Evolutionary conservation across 129 eudicot genomes (phyloP).

Genomic region (Helianthus tuberosus): DNA sequence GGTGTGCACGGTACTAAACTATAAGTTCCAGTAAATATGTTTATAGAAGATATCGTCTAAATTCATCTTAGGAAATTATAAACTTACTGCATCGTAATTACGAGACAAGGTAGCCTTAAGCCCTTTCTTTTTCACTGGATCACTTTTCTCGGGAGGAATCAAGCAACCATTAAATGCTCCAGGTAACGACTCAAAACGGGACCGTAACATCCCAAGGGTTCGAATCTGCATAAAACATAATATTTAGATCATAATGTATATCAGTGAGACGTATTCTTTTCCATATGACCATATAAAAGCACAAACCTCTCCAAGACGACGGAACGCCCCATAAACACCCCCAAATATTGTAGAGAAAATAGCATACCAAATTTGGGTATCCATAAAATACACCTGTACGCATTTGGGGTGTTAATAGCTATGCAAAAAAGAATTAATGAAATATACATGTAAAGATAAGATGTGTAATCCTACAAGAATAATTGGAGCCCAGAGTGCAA

Average conservation of each 20-base stretch:
- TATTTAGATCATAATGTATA: constrained; percentile 10
- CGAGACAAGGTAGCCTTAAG: constrained; percentile 91
- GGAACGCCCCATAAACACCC: constrained; percentile 95
- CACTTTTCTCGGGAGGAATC: constrained; percentile 84
- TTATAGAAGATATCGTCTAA: not conserved
- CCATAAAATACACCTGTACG: constrained; percentile 93
- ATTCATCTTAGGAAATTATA: constrained; percentile 4
- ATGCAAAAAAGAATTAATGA: constrained; percentile 1
- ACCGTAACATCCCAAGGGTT: constrained; percentile 90
- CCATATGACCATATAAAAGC: not conserved
- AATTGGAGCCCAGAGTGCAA: constrained; percentile 88
- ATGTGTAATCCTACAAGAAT: constrained; percentile 52
- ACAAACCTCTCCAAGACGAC: constrained; percentile 96
- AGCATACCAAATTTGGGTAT: constrained; percentile 96
- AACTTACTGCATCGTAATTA: constrained; percentile 55
- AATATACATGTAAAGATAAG: not conserved
- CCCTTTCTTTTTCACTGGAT: constrained; percentile 82
- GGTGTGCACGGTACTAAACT: not conserved
- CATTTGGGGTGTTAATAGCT: not conserved
- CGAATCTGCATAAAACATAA: constrained; percentile 66
- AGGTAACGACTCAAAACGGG: constrained; percentile 84
- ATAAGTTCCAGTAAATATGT: not conserved
- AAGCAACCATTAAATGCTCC: constrained; percentile 89
- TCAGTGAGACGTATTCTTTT: not conserved
- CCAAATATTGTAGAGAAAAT: constrained; percentile 94